Percentiles rank a stretch among this genome's conserved stretches.
Conservation (phyloP, 176 grass and related monocot species). For the Oryza meyeriana region DNA sequence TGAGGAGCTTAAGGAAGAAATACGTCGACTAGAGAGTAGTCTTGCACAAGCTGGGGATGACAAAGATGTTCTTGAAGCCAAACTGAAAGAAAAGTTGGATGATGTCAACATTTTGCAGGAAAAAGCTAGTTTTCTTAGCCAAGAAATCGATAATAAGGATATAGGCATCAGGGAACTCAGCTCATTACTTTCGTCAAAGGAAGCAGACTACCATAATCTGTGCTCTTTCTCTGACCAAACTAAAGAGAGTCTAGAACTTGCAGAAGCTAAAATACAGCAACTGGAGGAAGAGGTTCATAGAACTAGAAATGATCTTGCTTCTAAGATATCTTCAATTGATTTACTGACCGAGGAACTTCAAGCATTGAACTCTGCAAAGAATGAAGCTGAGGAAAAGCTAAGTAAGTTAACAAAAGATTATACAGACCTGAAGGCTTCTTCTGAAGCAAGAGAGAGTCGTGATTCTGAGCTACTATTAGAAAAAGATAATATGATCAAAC, state of each 20-base stretch:
- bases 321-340: slow-evolving; percentile 63
- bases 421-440: slow-evolving; percentile 59
- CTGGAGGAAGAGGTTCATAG: slow-evolving; percentile 62
- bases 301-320: slow-evolving; percentile 54
- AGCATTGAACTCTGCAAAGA: slow-evolving; percentile 60
- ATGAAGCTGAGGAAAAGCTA: slow-evolving; percentile 55
- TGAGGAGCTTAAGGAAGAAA: slow-evolving; percentile 73
- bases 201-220: slow-evolving; percentile 63
- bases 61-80: slow-evolving; percentile 62
- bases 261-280: slow-evolving; percentile 66
- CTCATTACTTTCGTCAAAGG: slow-evolving; percentile 63
- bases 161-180: slow-evolving; percentile 61
- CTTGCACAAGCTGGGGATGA: slow-evolving; percentile 50
- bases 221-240: slow-evolving; percentile 41
- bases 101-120: slow-evolving; percentile 57
- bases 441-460: slow-evolving; percentile 47
- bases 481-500: slow-evolving; percentile 63
- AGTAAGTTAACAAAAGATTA: slow-evolving; percentile 55
- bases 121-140: slow-evolving; percentile 53
- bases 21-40: slow-evolving; percentile 55
- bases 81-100: slow-evolving; percentile 63
- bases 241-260: slow-evolving; percentile 54
- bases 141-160: slow-evolving; percentile 64
- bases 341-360: slow-evolving; percentile 67
- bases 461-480: slow-evolving; percentile 58